phyloP scores from a whole-genome alignment of 306 rosid genomes.

The Prunus mongolica region DNA sequence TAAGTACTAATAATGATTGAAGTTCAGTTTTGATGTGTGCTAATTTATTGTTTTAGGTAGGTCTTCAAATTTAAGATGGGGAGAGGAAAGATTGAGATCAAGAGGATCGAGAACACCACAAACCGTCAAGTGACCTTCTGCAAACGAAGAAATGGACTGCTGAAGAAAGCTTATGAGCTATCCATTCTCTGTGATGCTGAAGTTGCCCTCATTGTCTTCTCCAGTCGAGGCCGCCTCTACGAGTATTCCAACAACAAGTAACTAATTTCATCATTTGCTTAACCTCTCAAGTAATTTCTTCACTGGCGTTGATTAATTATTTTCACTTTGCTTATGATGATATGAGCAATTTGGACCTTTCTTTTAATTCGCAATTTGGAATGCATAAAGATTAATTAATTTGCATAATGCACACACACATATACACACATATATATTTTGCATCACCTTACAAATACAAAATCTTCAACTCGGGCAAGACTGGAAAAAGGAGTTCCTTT shows the following conservation, averaged over 20 bases:
- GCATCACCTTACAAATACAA: too few relatives aligned
- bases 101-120: slow-evolving; percentile 88
- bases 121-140: slow-evolving; percentile 92
- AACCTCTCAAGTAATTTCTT: neutral
- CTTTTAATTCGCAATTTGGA: neutral
- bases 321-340: neutral
- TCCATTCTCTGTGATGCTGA: slow-evolving; percentile 96
- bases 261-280: neutral
- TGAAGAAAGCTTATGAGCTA: slow-evolving; percentile 89
- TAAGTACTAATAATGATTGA: too few relatives aligned
- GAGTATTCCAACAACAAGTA: slow-evolving; percentile 88
- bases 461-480: too few relatives aligned
- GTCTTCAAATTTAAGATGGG: slow-evolving; percentile 46
- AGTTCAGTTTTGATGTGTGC: neutral
- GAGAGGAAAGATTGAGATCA: slow-evolving; percentile 92
- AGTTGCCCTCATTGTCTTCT: slow-evolving; percentile 86
- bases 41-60: neutral
- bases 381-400: too few relatives aligned
- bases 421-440: too few relatives aligned
- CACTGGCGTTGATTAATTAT: neutral
- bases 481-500: too few relatives aligned
- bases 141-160: slow-evolving; percentile 86
- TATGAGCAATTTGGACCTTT: neutral
- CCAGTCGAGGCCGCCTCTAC: slow-evolving; percentile 86
- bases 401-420: too few relatives aligned